phyloP scores from a whole-genome alignment of 345 rosid species.

The Acer saccharum region DNA sequence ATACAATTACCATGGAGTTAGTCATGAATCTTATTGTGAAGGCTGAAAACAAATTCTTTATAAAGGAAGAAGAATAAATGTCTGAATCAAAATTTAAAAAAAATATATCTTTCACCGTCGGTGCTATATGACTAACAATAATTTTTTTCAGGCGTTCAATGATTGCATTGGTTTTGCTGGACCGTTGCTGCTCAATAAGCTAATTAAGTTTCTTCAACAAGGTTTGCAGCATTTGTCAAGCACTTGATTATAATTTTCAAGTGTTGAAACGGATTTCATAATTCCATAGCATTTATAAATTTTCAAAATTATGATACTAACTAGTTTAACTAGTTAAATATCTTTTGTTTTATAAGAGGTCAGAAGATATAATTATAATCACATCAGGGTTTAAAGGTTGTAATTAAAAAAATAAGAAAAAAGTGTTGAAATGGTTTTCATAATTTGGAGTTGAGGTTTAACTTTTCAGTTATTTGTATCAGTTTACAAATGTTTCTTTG shows the following conservation, averaged over 20 bases:
- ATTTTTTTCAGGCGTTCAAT: slow-evolving; percentile 62
- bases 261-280: slow-evolving; percentile 9
- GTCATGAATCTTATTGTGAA: not conserved
- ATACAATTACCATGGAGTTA: not conserved
- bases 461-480: not conserved
- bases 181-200: slow-evolving; percentile 83
- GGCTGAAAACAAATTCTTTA: not conserved
- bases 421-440: too few relatives aligned
- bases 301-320: not conserved
- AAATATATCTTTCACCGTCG: not conserved
- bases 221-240: slow-evolving; percentile 42
- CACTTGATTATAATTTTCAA: not conserved
- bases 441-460: not conserved
- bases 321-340: not conserved
- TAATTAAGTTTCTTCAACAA: slow-evolving; percentile 77
- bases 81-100: not conserved
- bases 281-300: not conserved
- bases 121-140: not conserved
- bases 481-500: slow-evolving; percentile 3
- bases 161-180: slow-evolving; percentile 82
- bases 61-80: not conserved
- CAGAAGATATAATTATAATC: not conserved
- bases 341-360: not conserved
- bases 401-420: too few relatives aligned
- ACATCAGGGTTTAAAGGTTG: not conserved